Evolutionary conservation across 805 yeast species (phyloP).

Genomic region (Torulaspora quercuum): DNA sequence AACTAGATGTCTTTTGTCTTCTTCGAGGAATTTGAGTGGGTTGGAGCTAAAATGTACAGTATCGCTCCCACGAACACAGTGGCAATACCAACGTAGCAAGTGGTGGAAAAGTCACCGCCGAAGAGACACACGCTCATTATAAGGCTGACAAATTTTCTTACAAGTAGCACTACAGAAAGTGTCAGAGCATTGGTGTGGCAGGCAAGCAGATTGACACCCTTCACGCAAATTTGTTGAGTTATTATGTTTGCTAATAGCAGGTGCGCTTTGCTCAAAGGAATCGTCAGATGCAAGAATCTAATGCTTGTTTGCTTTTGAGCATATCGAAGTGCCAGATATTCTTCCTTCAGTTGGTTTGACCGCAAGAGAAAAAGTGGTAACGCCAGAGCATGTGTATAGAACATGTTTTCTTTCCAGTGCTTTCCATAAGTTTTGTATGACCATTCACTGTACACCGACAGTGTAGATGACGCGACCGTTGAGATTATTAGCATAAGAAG

Average conservation of each 20-base stretch:
- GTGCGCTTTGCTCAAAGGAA: slow-evolving; percentile 21
- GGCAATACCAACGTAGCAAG: slow-evolving; percentile 46
- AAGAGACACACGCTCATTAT: slow-evolving; percentile 53
- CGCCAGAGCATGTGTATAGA: slow-evolving; percentile 55
- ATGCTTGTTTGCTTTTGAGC: slow-evolving; percentile 13
- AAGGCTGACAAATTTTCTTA: slow-evolving; percentile 61
- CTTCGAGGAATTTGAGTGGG: not conserved
- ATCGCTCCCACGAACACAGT: slow-evolving; percentile 56
- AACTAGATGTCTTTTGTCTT: not conserved
- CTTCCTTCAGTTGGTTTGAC: slow-evolving; percentile 31
- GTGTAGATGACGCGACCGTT: slow-evolving; percentile 48
- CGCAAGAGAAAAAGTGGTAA: slow-evolving; percentile 51
- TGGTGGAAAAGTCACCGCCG: slow-evolving; percentile 41
- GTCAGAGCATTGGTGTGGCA: slow-evolving; percentile 59
- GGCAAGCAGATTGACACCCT: slow-evolving; percentile 63
- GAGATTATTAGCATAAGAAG: slow-evolving; percentile 40
- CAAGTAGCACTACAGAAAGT: slow-evolving; percentile 54
- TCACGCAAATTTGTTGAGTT: slow-evolving; percentile 60
- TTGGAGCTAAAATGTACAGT: slow-evolving; percentile 37
- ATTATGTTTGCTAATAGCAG: slow-evolving; percentile 43
- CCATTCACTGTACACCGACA: slow-evolving; percentile 55
- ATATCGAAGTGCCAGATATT: slow-evolving; percentile 29
- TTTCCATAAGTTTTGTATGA: slow-evolving; percentile 50
- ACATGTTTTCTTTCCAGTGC: slow-evolving; percentile 63
- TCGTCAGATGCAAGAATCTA: slow-evolving; percentile 12